Conservation (phyloP, 176 grass and related monocot genomes). For the Thinopyrum elongatum region DNA sequence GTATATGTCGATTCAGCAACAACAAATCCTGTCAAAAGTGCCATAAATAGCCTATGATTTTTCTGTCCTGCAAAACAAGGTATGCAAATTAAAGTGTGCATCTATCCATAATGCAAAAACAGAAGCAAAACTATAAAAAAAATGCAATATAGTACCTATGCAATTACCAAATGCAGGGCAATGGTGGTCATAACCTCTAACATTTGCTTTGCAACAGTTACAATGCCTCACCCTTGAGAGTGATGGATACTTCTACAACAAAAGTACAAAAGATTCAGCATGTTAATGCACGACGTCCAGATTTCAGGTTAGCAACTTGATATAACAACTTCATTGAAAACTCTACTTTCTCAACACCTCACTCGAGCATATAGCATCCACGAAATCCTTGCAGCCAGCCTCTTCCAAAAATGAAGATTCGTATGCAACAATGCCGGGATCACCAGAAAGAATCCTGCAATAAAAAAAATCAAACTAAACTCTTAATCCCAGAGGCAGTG, state of each 20-base stretch:
- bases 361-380: slow-evolving; percentile 47
- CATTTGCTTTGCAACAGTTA: slow-evolving; percentile 66
- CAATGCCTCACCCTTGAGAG: slow-evolving; percentile 81
- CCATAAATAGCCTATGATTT: slow-evolving; percentile 80
- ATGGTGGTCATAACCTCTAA: slow-evolving; percentile 91
- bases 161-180: slow-evolving; percentile 97
- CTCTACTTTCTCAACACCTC: slow-evolving; percentile 51
- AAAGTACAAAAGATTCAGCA: slow-evolving; percentile 11
- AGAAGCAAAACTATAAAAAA: slow-evolving; percentile 1
- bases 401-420: slow-evolving; percentile 70
- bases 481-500: background rate
- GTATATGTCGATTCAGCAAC: slow-evolving; percentile 95
- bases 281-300: slow-evolving; percentile 26
- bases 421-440: slow-evolving; percentile 71
- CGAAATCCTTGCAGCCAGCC: slow-evolving; percentile 64
- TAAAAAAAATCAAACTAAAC: slow-evolving; percentile 11
- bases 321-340: slow-evolving; percentile 28
- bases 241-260: slow-evolving; percentile 58
- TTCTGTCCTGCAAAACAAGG: slow-evolving; percentile 71
- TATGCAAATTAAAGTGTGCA: slow-evolving; percentile 1
- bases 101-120: background rate
- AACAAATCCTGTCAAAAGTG: slow-evolving; percentile 92
- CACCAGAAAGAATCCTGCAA: slow-evolving; percentile 92
- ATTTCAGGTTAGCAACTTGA: slow-evolving; percentile 15
- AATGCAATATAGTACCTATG: slow-evolving; percentile 59